phyloP scores from a whole-genome alignment of 192 early-diverging fungal species.

The Tieghemiomyces parasiticus region DNA sequence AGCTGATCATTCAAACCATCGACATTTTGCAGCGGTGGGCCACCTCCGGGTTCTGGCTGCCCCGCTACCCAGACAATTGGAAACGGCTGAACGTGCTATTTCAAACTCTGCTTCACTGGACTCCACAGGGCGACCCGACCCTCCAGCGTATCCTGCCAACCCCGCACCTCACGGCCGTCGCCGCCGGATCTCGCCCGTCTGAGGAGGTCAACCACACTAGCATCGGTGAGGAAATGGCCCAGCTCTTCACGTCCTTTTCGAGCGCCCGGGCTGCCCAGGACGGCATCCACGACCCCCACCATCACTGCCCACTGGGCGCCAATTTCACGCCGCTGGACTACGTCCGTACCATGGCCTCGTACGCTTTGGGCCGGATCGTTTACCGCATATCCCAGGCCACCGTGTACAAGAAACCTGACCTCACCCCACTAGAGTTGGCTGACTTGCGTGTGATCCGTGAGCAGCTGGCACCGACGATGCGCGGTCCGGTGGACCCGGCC shows the following conservation, averaged over 20 bases:
- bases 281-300: neutral
- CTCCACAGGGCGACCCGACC: too few relatives aligned
- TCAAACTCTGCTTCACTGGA: neutral
- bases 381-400: neutral
- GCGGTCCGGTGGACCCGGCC: neutral
- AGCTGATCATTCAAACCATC: constrained; percentile 1
- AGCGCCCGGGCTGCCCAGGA: neutral
- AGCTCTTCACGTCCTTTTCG: neutral
- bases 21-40: constrained; percentile 5
- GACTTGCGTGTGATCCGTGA: constrained; percentile 4
- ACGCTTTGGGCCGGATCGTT: neutral
- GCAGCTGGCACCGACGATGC: neutral
- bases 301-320: neutral
- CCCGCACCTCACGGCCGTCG: too few relatives aligned
- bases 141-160: too few relatives aligned
- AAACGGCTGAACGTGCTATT: neutral
- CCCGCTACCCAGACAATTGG: neutral
- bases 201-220: too few relatives aligned
- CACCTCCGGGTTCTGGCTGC: neutral
- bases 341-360: neutral
- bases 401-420: neutral
- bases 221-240: neutral
- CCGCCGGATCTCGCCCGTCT: too few relatives aligned
- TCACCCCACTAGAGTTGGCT: neutral
- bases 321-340: neutral